Evolutionary conservation across 257 asterid genomes (phyloP).

Genomic region (Jaltomata sinuosa): DNA sequence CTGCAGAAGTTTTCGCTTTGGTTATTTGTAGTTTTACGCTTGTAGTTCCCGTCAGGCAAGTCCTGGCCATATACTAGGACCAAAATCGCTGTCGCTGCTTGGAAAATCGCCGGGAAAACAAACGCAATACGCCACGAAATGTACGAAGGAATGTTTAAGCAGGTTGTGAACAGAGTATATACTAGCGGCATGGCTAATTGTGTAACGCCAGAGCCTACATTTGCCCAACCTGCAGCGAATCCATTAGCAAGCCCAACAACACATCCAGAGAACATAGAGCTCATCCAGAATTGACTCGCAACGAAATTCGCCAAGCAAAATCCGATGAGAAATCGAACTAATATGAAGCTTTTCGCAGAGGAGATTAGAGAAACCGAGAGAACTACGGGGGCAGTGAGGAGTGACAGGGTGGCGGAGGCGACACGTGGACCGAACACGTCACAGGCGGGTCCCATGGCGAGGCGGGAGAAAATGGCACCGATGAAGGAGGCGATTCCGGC

Average conservation of each 20-base stretch:
- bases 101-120: slow-evolving; percentile 28
- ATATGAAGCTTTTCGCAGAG: slow-evolving; percentile 18
- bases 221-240: slow-evolving; percentile 65
- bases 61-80: slow-evolving; percentile 44
- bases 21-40: not conserved
- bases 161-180: slow-evolving; percentile 10
- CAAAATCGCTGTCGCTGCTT: slow-evolving; percentile 27
- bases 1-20: not conserved
- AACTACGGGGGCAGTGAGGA: slow-evolving; percentile 37
- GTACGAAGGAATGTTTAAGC: slow-evolving; percentile 4
- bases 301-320: slow-evolving; percentile 48
- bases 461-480: slow-evolving; percentile 37
- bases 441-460: slow-evolving; percentile 43
- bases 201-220: slow-evolving; percentile 43
- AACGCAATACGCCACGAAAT: slow-evolving; percentile 48
- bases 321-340: slow-evolving; percentile 39
- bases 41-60: slow-evolving; percentile 27
- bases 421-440: slow-evolving; percentile 48
- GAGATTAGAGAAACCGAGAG: slow-evolving; percentile 23
- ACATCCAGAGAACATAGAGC: slow-evolving; percentile 48
- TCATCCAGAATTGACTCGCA: slow-evolving; percentile 60
- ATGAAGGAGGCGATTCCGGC: slow-evolving; percentile 35
- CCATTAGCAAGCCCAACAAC: slow-evolving; percentile 50
- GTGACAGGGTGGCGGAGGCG: slow-evolving; percentile 39
- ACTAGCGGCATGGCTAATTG: slow-evolving; percentile 44